Percentiles rank a stretch among this genome's conserved stretches.
phyloP scores from a whole-genome alignment of 768 basidiomycete species.

The Trametes meyenii region DNA sequence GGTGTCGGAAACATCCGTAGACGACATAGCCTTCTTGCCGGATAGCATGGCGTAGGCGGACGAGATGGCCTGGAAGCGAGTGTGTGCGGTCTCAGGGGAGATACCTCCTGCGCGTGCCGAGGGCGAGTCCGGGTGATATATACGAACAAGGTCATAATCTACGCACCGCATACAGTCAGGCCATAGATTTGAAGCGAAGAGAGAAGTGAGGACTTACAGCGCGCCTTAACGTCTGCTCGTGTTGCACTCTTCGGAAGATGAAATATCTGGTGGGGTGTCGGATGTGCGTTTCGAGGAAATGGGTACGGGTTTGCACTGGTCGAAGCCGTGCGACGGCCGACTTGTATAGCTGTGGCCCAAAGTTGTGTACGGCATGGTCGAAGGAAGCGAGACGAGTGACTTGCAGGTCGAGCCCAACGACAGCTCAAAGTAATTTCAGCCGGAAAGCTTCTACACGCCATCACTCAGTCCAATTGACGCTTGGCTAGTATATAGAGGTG shows the following conservation, averaged over 20 bases:
- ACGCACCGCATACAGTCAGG: not conserved
- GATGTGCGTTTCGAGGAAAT: constrained; percentile 36
- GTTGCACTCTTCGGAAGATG: constrained; percentile 40
- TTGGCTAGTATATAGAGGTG: too few relatives aligned
- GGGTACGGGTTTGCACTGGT: constrained; percentile 37
- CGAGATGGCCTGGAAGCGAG: constrained; percentile 69
- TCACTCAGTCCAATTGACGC: too few relatives aligned
- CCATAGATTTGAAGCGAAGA: constrained; percentile 7
- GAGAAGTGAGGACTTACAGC: constrained; percentile 34
- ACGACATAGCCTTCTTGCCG: constrained; percentile 41
- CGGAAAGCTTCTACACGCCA: too few relatives aligned
- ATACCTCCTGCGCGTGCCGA: constrained; percentile 38
- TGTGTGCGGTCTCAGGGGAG: constrained; percentile 55
- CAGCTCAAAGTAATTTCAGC: too few relatives aligned
- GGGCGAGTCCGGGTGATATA: constrained; percentile 78
- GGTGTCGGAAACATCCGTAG: constrained; percentile 26
- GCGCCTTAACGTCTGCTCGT: constrained; percentile 39
- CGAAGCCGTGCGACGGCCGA: constrained; percentile 9
- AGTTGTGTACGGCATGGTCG: too few relatives aligned
- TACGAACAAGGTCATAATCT: constrained; percentile 81
- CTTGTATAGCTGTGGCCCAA: too few relatives aligned
- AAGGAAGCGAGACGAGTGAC: too few relatives aligned
- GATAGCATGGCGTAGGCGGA: constrained; percentile 68
- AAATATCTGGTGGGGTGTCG: constrained; percentile 44
- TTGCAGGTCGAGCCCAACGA: too few relatives aligned